Evolutionary conservation across 2,329 filamentous ascomycete species (phyloP), one percentile per base, ranked within the genome.

Genomic region (Cyphellophora europaea): DNA sequence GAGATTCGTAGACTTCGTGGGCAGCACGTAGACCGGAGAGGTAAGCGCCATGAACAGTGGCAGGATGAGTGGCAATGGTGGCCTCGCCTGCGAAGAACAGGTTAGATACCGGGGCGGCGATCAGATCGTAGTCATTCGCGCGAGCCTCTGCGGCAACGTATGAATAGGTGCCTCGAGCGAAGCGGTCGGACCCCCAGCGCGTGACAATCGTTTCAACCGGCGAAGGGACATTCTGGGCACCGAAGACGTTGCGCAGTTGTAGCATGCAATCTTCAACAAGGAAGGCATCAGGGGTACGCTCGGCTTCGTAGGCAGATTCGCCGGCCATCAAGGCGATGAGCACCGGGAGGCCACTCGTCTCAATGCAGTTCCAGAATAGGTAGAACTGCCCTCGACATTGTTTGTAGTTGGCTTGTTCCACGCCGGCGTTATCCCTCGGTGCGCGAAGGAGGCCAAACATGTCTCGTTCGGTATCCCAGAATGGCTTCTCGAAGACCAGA

Each of bases 71-170:
- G 30, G 85, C 87, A 49, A 84, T 95, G 1, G 93, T 98, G 41
- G 94, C 91, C 59, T 98, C 91, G 31, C 91, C 91, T 11, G 89
- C 91, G 58, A 98, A 98, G 59, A 89, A 85, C 6, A 98, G 66
- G 45, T 93, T 93, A 19, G 86, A 88, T 19, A 95, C 69, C 1
- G 82, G 67, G 32, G 74, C 73, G 2, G 91, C 86, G 84, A 98
- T 94, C 19, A 77, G 67, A 55, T 96, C 85, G 59, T 98, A 98
- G 55, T 98, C 91, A 34, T 87, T 82, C 2, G 82, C 74, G 33
- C 77, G 72, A 59, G 94, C 89, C 30, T 77, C 71, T 5, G 87
- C 80, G 0, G 84, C 88, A 2, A 93, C 86, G 45, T 85, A 96
- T 3, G 93, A 98, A 59, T 98, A 98, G 55, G 84, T 95, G 19